Evolutionary conservation across 78 protist species (phyloP).

Genomic region (Planoprotostelium fungivorum): DNA sequence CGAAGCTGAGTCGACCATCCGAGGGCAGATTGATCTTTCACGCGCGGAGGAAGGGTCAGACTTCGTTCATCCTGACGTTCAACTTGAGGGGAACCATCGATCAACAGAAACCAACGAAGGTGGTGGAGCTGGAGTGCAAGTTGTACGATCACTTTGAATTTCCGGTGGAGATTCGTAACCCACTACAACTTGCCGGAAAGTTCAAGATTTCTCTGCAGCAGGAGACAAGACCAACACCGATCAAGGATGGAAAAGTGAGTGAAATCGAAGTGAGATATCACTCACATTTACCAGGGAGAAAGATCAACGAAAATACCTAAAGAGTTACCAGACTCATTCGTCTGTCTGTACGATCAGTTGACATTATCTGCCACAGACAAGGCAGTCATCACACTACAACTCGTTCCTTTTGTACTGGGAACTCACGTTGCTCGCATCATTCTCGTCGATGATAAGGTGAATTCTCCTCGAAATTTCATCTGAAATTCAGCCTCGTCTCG

Average conservation of each 20-base stretch:
- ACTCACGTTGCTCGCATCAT: background rate
- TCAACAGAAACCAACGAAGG: background rate
- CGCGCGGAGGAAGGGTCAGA: background rate
- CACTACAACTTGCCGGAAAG: background rate
- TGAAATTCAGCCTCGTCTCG: too few relatives aligned
- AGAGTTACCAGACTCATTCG: background rate
- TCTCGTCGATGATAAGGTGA: background rate
- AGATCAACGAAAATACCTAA: background rate
- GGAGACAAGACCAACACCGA: background rate
- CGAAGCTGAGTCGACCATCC: background rate
- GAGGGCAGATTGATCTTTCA: background rate
- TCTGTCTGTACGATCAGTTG: background rate
- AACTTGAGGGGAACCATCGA: background rate
- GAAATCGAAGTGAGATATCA: background rate
- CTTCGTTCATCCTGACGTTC: background rate
- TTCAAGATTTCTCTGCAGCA: background rate
- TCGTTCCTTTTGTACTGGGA: background rate
- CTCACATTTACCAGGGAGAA: background rate
- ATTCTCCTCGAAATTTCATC: background rate
- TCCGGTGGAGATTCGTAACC: background rate
- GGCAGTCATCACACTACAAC: background rate
- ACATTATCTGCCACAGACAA: background rate
- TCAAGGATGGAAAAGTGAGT: background rate
- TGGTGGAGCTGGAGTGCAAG: background rate
- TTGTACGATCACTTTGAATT: background rate